These are phyloP conservation scores for Exophiala mesophila DNA, from an alignment of 2,329 filamentous ascomycete genomes.

Conservation along the genomic window DNA sequence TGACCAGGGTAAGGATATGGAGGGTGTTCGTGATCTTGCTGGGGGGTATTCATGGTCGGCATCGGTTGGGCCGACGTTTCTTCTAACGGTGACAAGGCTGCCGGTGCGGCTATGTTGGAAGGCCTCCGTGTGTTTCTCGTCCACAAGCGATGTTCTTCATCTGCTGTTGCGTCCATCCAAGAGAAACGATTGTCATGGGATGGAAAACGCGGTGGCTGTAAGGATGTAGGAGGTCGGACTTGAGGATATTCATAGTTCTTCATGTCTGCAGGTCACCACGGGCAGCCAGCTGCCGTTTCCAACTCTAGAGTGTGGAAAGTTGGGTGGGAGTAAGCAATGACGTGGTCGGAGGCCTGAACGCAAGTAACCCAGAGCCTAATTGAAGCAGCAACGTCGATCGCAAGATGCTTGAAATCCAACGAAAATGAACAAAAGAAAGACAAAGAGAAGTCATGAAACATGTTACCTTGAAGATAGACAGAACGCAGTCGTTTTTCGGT, in stretches of 20 bases:
- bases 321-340: slow-evolving; percentile 17
- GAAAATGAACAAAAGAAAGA: slow-evolving; percentile 4
- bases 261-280: slow-evolving; percentile 9
- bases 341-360: slow-evolving; percentile 10
- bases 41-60: slow-evolving; percentile 10
- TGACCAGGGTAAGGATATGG: slow-evolving; percentile 9
- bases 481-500: slow-evolving; percentile 9
- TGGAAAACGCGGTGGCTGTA: slow-evolving; percentile 7
- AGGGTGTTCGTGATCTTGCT: neutral
- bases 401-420: slow-evolving; percentile 1
- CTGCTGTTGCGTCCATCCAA: slow-evolving; percentile 21
- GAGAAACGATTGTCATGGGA: slow-evolving; percentile 13
- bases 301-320: too few species aligned
- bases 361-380: too few species aligned
- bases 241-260: slow-evolving; percentile 23
- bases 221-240: slow-evolving; percentile 19
- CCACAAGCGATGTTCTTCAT: slow-evolving; percentile 15
- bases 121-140: slow-evolving; percentile 7
- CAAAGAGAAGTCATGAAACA: neutral
- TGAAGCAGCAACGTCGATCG: too few species aligned
- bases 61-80: neutral
- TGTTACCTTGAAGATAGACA: neutral
- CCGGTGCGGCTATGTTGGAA: neutral
- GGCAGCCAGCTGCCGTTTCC: slow-evolving; percentile 15
- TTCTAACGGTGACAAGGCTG: slow-evolving; percentile 1